Evolutionary conservation across 2,329 filamentous ascomycete species (phyloP), one percentile per base, ranked within the genome.

Genomic region (Aspergillus piperis): DNA sequence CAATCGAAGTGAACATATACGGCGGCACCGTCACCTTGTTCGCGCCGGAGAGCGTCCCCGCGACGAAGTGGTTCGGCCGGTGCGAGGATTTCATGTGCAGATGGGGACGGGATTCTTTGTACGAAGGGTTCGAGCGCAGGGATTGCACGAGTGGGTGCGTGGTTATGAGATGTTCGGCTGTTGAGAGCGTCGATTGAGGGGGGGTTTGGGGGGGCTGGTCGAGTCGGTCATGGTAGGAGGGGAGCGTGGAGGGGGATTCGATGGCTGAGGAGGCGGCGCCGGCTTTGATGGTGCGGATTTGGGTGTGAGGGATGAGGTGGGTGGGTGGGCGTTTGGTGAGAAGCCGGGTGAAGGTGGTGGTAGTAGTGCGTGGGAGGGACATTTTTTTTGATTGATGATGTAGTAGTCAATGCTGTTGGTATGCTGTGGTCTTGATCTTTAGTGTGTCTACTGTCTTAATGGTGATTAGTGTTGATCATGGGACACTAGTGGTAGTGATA

Each of bases 21-120:
- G 93, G 92, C 3, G 92, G 91, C 0, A 96, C 88, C 1, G 86
- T 85, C 63, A 98, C 85, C 74, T 86, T 89, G 23, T 87, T 86
- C 0, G 87, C 82, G 0, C 92, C 92, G 38, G 88, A 73, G 15
- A 98, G 81, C 21, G 89, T 89, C 4, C 91, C 90, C 23, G 85
- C 91, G 0, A 92, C 96, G 59, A 98, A 82, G 75, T 90, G 96
- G 70, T 90, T 85, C 2, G 80, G 78, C 25, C 89, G 85, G 72
- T 91, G 85, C 1, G 82, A 75, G 5, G 82, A 78, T 0, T 92
- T 90, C 72, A 97, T 90, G 75, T 92, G 92, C 72, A 96, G 82
- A 73, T 96, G 91, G 3, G 93, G 93, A 23, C 93, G 85, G 30
- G 88, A 88, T 76, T 96, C 91, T 32, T 80, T 84, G 75, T 88